Conservation (phyloP, 2,329 filamentous ascomycete genomes). For the Elsinoe necatrix region DNA sequence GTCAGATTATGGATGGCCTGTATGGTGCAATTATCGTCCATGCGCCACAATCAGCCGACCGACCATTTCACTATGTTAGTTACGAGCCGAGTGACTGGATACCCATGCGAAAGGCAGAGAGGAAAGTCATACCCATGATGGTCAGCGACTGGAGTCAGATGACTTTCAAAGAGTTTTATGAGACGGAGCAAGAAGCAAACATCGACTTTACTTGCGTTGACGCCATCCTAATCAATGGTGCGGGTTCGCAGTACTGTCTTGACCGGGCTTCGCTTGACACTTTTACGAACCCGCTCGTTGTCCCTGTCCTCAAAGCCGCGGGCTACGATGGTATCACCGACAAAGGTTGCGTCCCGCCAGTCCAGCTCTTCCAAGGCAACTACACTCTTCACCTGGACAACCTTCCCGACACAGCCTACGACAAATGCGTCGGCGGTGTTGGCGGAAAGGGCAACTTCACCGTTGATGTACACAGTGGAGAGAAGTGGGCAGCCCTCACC, state of each 20-base stretch:
- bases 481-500: conserved; percentile 10
- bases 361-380: conserved; percentile 30
- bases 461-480: conserved; percentile 27
- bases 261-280: conserved; percentile 37
- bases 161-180: conserved; percentile 42
- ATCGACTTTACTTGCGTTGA: conserved; percentile 51
- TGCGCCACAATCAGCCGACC: conserved; percentile 28
- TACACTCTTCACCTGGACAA: conserved; percentile 28
- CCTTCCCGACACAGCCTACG: conserved; percentile 25
- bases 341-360: conserved; percentile 31
- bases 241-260: conserved; percentile 42
- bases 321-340: conserved; percentile 24
- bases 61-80: conserved; percentile 46
- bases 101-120: conserved; percentile 45
- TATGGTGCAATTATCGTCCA: conserved; percentile 49
- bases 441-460: conserved; percentile 39
- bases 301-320: conserved; percentile 23
- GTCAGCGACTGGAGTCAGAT: conserved; percentile 51
- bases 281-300: conserved; percentile 29
- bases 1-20: conserved; percentile 53
- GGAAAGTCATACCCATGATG: conserved; percentile 40
- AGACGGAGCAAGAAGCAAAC: conserved; percentile 37
- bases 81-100: conserved; percentile 31
- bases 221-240: conserved; percentile 53
- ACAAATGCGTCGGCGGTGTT: conserved; percentile 40